These are phyloP conservation scores for Colletotrichum sp. DNA, from an alignment of 2,329 filamentous ascomycete genomes.

Conservation along the genomic window DNA sequence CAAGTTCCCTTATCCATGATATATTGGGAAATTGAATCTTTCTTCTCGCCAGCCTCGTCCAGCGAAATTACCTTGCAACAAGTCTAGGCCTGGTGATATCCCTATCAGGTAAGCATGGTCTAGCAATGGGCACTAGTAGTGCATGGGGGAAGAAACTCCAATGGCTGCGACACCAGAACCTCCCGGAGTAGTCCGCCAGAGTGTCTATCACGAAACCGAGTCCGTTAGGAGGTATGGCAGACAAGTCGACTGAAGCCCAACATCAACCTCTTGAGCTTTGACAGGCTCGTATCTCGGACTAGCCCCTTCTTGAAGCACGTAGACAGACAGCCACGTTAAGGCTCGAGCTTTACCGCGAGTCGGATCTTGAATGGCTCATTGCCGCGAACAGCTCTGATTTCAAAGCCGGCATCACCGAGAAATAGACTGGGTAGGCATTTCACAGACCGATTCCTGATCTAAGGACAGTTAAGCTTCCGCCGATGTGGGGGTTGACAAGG, in stretches of 20 bases:
- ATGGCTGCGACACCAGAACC: fast-evolving
- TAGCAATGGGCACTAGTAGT: neutral
- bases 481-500: neutral
- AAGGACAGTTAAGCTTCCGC: neutral
- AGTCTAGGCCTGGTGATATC: fast-evolving
- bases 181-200: neutral
- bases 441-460: neutral
- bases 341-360: neutral
- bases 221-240: fast-evolving
- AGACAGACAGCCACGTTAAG: neutral
- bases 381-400: neutral
- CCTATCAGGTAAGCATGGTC: fast-evolving
- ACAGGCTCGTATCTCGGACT: neutral
- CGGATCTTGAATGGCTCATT: neutral
- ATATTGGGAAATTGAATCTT: fast-evolving
- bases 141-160: fast-evolving
- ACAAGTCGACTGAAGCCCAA: fast-evolving
- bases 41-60: neutral
- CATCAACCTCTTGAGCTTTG: neutral
- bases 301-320: neutral
- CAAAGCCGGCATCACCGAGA: neutral
- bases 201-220: neutral
- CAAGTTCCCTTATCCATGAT: fast-evolving
- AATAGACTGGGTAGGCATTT: neutral
- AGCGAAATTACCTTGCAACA: fast-evolving